Conservation (phyloP, 495 filamentous ascomycete species). For the Thermochaetoides thermophila region DNA sequence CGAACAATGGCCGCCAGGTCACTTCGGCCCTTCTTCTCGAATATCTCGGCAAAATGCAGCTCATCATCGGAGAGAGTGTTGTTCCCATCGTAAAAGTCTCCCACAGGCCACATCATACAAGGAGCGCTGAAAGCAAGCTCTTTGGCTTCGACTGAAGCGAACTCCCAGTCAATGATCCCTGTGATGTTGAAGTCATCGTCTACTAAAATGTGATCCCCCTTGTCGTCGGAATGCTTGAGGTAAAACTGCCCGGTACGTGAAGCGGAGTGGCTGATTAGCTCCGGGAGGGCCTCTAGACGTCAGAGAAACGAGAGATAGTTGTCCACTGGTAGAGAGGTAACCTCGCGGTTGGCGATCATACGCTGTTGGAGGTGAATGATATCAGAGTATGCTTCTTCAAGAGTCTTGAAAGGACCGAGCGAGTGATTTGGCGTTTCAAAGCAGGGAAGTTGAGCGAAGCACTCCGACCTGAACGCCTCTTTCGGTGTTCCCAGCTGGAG, state of each 20-base stretch:
- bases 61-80: slow-evolving; percentile 25
- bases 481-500: slow-evolving; percentile 7
- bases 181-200: slow-evolving; percentile 30
- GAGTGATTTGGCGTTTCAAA: no score
- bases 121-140: slow-evolving; percentile 27
- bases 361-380: no score
- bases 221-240: slow-evolving; percentile 30
- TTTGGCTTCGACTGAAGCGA: slow-evolving; percentile 13
- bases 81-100: slow-evolving; percentile 24
- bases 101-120: slow-evolving; percentile 28
- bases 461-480: no score
- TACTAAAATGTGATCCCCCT: slow-evolving; percentile 32
- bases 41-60: slow-evolving; percentile 16
- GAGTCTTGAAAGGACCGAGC: no score
- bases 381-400: no score
- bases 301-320: no score
- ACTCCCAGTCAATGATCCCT: slow-evolving; percentile 33
- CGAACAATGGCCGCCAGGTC: no score
- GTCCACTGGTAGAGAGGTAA: no score
- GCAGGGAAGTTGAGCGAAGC: no score
- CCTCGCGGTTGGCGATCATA: no score
- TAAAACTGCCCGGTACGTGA: slow-evolving; percentile 25
- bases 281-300: no score
- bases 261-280: no score
- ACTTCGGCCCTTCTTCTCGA: slow-evolving; percentile 17